These are phyloP conservation scores for Polychaeton citri DNA, from an alignment of 2,329 filamentous ascomycete species.

Conservation along the genomic window DNA sequence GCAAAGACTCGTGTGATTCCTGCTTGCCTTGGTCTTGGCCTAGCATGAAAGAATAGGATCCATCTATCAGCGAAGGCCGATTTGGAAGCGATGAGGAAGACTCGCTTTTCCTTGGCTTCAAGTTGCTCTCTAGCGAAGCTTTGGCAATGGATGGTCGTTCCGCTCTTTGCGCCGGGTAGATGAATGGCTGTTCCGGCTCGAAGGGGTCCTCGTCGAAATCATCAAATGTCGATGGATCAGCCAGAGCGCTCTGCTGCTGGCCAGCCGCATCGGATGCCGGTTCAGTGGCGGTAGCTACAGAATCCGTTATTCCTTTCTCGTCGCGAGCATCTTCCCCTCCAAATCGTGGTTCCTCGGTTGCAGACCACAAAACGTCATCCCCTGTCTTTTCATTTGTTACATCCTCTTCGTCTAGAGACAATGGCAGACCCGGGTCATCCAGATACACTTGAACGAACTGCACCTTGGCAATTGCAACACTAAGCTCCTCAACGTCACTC, in stretches of 20 bases:
- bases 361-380: not conserved
- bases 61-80: conserved; percentile 40
- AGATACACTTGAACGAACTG: conserved; percentile 40
- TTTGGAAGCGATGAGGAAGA: not conserved
- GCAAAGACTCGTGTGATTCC: not conserved
- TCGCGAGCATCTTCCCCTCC: not conserved
- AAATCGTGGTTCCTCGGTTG: not conserved
- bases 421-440: conserved; percentile 30
- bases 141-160: not conserved
- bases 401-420: conserved; percentile 29
- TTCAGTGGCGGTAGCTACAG: not conserved
- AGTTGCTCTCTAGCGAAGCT: not conserved
- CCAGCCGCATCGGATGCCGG: not conserved
- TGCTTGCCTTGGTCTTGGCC: conserved; percentile 16
- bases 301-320: not conserved
- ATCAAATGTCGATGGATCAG: conserved; percentile 9
- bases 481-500: conserved; percentile 26
- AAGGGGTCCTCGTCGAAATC: conserved; percentile 1
- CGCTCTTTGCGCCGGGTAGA: not conserved
- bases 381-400: not conserved
- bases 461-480: conserved; percentile 36
- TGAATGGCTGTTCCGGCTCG: not conserved
- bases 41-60: conserved; percentile 70
- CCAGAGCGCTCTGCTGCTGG: conserved; percentile 1
- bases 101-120: conserved; percentile 5